Evolutionary conservation across 345 rosid genomes (phyloP).

Genomic region (Populus ilicifolia): DNA sequence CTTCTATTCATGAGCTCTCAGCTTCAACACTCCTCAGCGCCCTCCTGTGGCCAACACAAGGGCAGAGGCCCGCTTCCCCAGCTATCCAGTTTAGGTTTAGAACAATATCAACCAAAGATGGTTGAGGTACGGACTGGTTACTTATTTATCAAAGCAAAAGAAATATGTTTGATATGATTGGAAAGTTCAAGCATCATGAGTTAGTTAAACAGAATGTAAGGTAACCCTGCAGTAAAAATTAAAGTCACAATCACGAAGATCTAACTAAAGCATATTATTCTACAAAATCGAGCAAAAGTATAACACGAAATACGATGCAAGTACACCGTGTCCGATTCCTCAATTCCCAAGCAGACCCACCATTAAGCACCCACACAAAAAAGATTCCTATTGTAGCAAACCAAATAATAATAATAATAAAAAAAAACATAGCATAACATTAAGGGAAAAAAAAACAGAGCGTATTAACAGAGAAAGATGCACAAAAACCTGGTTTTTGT

Average conservation of each 20-base stretch:
- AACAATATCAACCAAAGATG: too few species aligned
- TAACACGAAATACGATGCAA: conserved; percentile 4
- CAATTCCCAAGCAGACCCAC: conserved; percentile 35
- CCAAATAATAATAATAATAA: conserved; percentile 6
- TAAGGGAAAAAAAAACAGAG: not conserved
- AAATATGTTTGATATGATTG: not conserved
- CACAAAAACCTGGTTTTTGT: conserved; percentile 58
- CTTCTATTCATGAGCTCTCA: not conserved
- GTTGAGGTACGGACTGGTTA: too few species aligned
- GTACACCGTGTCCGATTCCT: conserved; percentile 12
- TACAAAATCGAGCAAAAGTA: not conserved
- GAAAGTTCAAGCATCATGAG: not conserved
- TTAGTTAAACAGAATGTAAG: not conserved
- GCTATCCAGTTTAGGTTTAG: too few species aligned
- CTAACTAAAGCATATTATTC: conserved; percentile 10
- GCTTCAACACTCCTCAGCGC: not conserved
- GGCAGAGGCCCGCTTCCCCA: not conserved
- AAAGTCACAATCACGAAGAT: not conserved
- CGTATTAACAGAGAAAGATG: not conserved
- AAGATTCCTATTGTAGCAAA: conserved; percentile 5
- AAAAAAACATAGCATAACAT: conserved; percentile 25
- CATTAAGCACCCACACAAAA: conserved; percentile 12
- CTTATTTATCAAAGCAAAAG: too few species aligned
- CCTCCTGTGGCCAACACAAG: too few species aligned
- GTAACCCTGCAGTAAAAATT: not conserved